Conservation (phyloP, 2,329 filamentous ascomycete genomes). For the Sodiomyces alkalinus region DNA sequence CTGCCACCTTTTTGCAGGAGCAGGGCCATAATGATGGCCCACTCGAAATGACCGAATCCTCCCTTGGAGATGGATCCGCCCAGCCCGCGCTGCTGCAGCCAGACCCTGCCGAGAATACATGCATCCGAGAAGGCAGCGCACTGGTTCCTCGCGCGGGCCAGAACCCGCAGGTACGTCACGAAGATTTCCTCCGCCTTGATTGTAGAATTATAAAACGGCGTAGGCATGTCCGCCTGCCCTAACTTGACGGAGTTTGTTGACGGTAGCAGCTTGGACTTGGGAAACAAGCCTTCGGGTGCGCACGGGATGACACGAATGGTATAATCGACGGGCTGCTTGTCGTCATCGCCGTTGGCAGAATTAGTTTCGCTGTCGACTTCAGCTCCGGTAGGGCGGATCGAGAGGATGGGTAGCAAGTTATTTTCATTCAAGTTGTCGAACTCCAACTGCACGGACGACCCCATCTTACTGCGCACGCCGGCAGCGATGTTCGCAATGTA, state of each 20-base stretch:
- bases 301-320: slow-evolving; percentile 66
- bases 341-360: slow-evolving; percentile 8
- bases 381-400: slow-evolving; percentile 18
- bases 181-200: slow-evolving; percentile 64
- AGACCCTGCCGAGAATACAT: slow-evolving; percentile 71
- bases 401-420: slow-evolving; percentile 54
- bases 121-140: slow-evolving; percentile 67
- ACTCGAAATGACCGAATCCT: slow-evolving; percentile 90
- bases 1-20: slow-evolving; percentile 64
- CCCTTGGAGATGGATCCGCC: slow-evolving; percentile 52
- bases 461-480: slow-evolving; percentile 44
- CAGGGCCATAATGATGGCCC: slow-evolving; percentile 65
- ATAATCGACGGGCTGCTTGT: slow-evolving; percentile 23
- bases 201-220: slow-evolving; percentile 80
- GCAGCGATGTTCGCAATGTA: slow-evolving; percentile 73
- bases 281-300: slow-evolving; percentile 53
- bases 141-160: slow-evolving; percentile 53
- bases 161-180: slow-evolving; percentile 57
- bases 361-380: slow-evolving; percentile 6
- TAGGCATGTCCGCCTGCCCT: slow-evolving; percentile 34
- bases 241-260: slow-evolving; percentile 54
- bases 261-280: slow-evolving; percentile 54
- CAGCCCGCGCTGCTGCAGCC: slow-evolving; percentile 81
- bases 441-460: slow-evolving; percentile 36
- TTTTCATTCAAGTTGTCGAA: slow-evolving; percentile 62